Evolutionary conservation across 495 filamentous ascomycete genomes (phyloP).

Genomic region (Chaetomium fimeti): DNA sequence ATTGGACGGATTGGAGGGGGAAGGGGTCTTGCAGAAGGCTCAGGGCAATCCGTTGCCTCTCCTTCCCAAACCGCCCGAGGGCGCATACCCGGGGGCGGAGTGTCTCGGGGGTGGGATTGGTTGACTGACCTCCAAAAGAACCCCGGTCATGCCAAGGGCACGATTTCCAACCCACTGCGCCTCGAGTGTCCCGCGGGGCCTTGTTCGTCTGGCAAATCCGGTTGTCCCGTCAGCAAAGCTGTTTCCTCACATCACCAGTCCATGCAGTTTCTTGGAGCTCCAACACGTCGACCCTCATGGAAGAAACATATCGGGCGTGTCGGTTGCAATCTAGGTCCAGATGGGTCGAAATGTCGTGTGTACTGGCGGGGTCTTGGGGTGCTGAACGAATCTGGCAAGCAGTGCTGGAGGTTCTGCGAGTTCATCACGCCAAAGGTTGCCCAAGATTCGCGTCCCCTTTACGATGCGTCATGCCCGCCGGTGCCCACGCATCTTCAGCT

Average conservation of each 20-base stretch:
- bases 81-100: conserved; percentile 15
- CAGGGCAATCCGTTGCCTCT: conserved; percentile 1
- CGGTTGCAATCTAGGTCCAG: background rate
- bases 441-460: background rate
- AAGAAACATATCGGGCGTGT: background rate
- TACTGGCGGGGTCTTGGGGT: background rate
- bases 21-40: conserved; percentile 12
- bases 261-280: background rate
- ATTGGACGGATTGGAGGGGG: conserved; percentile 7
- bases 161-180: conserved; percentile 31
- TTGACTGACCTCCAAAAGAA: conserved; percentile 32
- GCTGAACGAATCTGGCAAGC: background rate
- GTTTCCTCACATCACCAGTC: conserved; percentile 6
- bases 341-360: background rate
- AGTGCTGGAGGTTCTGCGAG: background rate
- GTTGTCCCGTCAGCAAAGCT: conserved; percentile 25
- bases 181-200: conserved; percentile 12
- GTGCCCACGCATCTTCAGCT: background rate
- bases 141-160: conserved; percentile 37
- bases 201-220: conserved; percentile 23
- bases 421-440: background rate
- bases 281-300: background rate
- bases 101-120: conserved; percentile 33
- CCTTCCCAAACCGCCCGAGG: conserved; percentile 19
- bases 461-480: background rate